Evolutionary conservation across 2,329 filamentous ascomycete species (phyloP), one percentile per base, ranked within the genome.

Genomic region (Fusarium scirpi): DNA sequence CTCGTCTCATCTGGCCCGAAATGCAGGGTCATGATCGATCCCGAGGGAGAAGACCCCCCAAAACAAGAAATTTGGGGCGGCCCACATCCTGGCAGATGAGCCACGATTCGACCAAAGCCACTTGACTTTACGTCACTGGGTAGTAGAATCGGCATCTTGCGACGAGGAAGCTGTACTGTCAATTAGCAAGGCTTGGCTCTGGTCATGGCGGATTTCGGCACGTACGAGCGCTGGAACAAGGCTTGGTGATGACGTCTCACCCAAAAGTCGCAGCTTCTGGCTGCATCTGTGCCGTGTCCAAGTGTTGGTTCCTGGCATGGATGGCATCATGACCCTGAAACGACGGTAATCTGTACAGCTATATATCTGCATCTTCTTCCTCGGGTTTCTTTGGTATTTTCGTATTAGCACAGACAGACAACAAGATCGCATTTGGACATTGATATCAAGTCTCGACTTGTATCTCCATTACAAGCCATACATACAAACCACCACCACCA

Each of bases 51-150:
- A 66, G 47, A 29, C 57, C 32, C 49, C 24, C 45, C 60, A 61
- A 74, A 74, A 66, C 72, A 74, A 65, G 72, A 65, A 73, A 65
- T 58, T 59, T 45, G 47, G 62, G 59, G 58, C 67, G 58, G 30
- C 61, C 62, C 62, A 73, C 66, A 61, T 51, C 62, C 67, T 30
- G 41, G 68, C 44, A 57, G 44, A 58, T 65, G 60, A 73, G 64
- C 64, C 66, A 67, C 72, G 54, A 71, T 71, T 71, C 60, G 69
- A 71, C 72, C 72, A 69, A 73, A 74, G 72, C 70, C 72, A 74
- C 61, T 65, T 34, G 48, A 58, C 58, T 58, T 60, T 73, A 74
- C 72, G 72, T 74, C 72, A 74, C 72, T 54, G 58, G 53, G 66
- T 59, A 55, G 61, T 45, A 61, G 66, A 70, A 47, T 58, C 47